phyloP scores from a whole-genome alignment of 495 filamentous ascomycete species.

The Aspergillus kassunensis region DNA sequence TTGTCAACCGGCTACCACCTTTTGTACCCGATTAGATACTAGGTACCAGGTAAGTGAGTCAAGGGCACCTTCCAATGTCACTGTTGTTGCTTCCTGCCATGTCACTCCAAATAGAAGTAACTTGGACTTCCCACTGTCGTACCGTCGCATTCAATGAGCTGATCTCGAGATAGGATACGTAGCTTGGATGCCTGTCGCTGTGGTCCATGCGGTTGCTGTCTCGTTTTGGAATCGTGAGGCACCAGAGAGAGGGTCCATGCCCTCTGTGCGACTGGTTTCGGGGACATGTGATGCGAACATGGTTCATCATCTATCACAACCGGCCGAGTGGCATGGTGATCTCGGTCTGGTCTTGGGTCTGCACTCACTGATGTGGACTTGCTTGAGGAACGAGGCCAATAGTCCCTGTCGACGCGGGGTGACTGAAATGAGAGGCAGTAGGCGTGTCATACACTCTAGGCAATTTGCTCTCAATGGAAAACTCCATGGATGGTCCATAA shows the following conservation, averaged over 20 bases:
- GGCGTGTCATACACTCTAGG: too few species aligned
- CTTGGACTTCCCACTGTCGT: constrained; percentile 1
- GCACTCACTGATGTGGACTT: too few species aligned
- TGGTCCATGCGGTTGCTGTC: neutral
- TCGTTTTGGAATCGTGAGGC: neutral
- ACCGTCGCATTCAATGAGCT: neutral
- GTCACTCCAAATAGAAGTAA: neutral
- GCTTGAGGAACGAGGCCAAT: too few species aligned
- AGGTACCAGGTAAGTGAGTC: neutral
- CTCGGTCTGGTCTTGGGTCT: too few species aligned
- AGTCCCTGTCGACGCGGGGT: too few species aligned
- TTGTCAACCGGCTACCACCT: neutral
- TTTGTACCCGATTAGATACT: neutral
- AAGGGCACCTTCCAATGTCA: constrained; percentile 7
- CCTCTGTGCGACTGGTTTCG: neutral
- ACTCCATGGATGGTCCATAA: too few species aligned
- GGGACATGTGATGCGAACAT: neutral
- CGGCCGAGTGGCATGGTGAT: neutral
- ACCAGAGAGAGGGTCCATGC: neutral
- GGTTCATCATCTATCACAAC: neutral
- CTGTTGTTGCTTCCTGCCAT: neutral
- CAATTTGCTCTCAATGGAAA: too few species aligned
- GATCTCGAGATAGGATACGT: neutral
- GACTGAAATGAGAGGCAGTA: too few species aligned
- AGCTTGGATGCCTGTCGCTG: neutral